Conservation (phyloP, 106 monocot species). For the Phalaenopsis equestris region DNA sequence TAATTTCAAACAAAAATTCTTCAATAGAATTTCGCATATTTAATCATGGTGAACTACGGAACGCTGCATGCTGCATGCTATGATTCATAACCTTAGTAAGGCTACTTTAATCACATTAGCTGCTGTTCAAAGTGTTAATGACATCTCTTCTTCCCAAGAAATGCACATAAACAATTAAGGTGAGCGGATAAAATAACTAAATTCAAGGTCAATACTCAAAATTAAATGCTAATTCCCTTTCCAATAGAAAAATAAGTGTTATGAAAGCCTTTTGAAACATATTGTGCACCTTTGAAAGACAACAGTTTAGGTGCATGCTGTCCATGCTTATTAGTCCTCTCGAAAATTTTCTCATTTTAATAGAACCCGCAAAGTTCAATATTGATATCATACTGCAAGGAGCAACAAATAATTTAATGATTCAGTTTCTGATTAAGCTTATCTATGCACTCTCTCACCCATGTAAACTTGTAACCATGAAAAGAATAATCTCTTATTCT, state of each 20-base stretch:
- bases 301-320: not conserved
- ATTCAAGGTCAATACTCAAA: not conserved
- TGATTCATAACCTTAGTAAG: not conserved
- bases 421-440: no score
- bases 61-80: not conserved
- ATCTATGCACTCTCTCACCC: no score
- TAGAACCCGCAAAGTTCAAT: no score
- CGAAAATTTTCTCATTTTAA: no score
- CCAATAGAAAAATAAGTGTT: not conserved
- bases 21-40: not conserved
- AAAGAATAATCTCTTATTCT: no score
- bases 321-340: no score
- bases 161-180: not conserved
- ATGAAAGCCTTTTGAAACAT: not conserved
- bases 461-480: no score
- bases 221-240: not conserved
- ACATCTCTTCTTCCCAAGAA: not conserved
- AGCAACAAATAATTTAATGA: no score
- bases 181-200: not conserved
- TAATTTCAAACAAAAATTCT: not conserved
- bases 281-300: not conserved
- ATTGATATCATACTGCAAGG: no score
- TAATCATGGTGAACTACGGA: not conserved
- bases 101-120: not conserved
- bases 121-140: not conserved